Evolutionary conservation across 2,329 filamentous ascomycete species (phyloP).

Genomic region (Phoma herbarum): DNA sequence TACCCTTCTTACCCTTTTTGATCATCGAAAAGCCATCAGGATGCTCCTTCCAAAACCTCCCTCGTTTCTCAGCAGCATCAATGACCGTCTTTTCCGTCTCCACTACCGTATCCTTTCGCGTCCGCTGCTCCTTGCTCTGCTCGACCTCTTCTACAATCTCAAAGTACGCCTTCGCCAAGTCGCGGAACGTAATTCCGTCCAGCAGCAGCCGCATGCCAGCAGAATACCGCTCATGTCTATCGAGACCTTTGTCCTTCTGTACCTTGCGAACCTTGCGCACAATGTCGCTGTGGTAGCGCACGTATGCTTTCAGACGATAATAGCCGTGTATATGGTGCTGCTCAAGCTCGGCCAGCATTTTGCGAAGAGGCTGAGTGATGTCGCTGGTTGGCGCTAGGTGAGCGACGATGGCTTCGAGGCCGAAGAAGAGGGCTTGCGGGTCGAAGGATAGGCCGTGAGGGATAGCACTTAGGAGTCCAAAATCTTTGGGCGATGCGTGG

Average conservation of each 20-base stretch:
- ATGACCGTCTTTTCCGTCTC: background rate
- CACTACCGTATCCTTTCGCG: background rate
- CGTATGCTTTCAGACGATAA: background rate
- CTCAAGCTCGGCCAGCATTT: background rate
- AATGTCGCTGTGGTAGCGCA: background rate
- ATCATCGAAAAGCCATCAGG: background rate
- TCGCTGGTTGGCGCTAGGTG: background rate
- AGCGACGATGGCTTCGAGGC: background rate
- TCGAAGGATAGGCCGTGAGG: background rate
- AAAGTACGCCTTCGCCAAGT: background rate
- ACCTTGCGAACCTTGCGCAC: background rate
- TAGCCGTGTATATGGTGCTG: background rate
- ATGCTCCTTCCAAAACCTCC: background rate
- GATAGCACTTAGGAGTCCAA: background rate
- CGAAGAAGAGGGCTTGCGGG: background rate
- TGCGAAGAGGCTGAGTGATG: background rate
- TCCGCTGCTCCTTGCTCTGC: background rate
- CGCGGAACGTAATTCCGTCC: background rate
- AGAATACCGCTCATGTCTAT: background rate
- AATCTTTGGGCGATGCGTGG: background rate
- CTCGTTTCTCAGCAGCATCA: background rate
- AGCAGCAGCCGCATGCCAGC: background rate
- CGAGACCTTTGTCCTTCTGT: background rate
- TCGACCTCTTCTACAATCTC: background rate
- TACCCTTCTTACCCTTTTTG: background rate